phyloP scores from a whole-genome alignment of 495 filamentous ascomycete genomes.

The Lophium mytilinum region DNA sequence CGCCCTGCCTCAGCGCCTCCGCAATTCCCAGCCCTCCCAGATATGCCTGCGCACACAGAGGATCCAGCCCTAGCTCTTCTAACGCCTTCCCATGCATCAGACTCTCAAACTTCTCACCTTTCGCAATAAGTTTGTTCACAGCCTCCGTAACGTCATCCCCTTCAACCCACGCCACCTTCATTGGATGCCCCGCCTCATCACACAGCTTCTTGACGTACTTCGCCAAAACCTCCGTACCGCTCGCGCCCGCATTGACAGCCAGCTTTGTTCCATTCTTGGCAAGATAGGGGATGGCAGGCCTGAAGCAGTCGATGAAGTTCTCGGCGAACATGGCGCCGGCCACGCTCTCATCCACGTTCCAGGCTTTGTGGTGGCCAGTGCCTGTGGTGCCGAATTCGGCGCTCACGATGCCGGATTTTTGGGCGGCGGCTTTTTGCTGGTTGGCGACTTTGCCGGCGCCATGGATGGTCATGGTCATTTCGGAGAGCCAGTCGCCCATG shows the following conservation, averaged over 20 bases:
- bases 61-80: slow-evolving; percentile 17
- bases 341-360: slow-evolving; percentile 1
- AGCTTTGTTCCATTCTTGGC: slow-evolving; percentile 21
- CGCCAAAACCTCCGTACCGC: slow-evolving; percentile 26
- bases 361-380: too few species aligned
- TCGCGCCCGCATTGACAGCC: slow-evolving; percentile 28
- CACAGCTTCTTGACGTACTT: slow-evolving; percentile 19
- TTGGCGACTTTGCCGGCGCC: slow-evolving; percentile 21
- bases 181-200: slow-evolving; percentile 13
- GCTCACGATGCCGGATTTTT: slow-evolving; percentile 6
- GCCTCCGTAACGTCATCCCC: slow-evolving; percentile 27
- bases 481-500: slow-evolving; percentile 24
- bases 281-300: slow-evolving; percentile 23
- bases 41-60: slow-evolving; percentile 20
- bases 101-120: slow-evolving; percentile 24
- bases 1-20: slow-evolving; percentile 18
- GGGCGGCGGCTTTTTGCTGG: slow-evolving; percentile 1
- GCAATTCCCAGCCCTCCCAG: slow-evolving; percentile 21
- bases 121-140: slow-evolving; percentile 21
- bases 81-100: slow-evolving; percentile 26
- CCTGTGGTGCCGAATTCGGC: too few species aligned
- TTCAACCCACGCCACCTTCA: slow-evolving; percentile 30
- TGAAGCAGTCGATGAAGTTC: slow-evolving; percentile 22
- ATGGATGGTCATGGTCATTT: slow-evolving; percentile 26
- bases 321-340: slow-evolving; percentile 18